Base-by-base conservation (phyloP, 768 basidiomycete species). In the Lactarius sp. region DNA sequence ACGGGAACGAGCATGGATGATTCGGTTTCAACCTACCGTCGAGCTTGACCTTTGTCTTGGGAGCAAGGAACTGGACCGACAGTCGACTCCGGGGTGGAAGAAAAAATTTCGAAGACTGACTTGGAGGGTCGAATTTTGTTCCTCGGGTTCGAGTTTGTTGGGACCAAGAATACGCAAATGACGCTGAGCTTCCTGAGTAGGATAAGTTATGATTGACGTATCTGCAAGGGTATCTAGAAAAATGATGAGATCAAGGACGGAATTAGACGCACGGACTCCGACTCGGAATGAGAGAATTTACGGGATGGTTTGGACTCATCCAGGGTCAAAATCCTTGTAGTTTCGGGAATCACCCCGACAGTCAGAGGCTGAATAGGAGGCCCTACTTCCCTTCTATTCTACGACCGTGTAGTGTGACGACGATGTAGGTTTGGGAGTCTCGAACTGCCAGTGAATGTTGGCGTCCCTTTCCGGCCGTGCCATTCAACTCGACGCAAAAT, bases 11-110 rank as follows among this genome's bases (percentile, higher is more conserved):
- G 85, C 41, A 80, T 83, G 41, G 94, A 70, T 0, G 93, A 94
- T 72, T 98, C 96, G 68, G 98, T 89, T 75, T 98, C 96, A 20
- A 76, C 73, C 96, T 71, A 64, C 91, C 91, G 65, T 82, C 82
- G 61, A 95, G 94, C 79, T 85, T 92, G 73, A 93, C 92, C 77
- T 89, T 91, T 37, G 94, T 95, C 79, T 98, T 98, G 73, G 96
- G 96, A 6, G 95, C 95, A 66, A 94, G 78, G 77, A 95, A 94
- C 90, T 92, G 53, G 36, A 62, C 20, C 9, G 49, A 27, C 0
- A 9, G 34, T 34, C 33, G 52, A 39, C 44, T 52, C 1, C 31
- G 36, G n/a, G 13, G 20, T 3, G 6, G 16, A 39, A 1, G 2
- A 7, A 41, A 34, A 10, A 39, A 33, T 13, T 27, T 41, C 3